Percentiles rank a stretch among this genome's conserved stretches.
These are phyloP conservation scores for Claviceps purpurea DNA, from an alignment of 2,329 filamentous ascomycete species.

Conservation along the genomic window DNA sequence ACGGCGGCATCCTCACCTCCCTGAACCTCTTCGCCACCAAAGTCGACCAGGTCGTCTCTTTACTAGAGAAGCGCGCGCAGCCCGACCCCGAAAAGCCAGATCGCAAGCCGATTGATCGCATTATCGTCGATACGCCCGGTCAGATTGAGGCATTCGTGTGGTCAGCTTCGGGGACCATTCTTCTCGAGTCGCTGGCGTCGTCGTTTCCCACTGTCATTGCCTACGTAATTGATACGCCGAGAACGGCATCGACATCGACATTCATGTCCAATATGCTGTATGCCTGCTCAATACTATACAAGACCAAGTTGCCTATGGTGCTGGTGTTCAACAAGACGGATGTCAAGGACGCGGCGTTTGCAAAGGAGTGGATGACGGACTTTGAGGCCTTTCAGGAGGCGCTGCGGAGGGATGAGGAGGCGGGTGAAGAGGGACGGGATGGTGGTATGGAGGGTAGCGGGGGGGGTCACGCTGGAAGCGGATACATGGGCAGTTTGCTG, in stretches of 20 bases:
- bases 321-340: constrained; percentile 99
- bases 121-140: constrained; percentile 88
- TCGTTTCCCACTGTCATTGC: constrained; percentile 95
- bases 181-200: constrained; percentile 83
- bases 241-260: constrained; percentile 82
- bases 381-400: constrained; percentile 92
- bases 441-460: constrained; percentile 53
- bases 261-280: constrained; percentile 99
- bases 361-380: constrained; percentile 98
- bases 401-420: constrained; percentile 64
- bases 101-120: constrained; percentile 58
- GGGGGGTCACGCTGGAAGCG: constrained; percentile 58
- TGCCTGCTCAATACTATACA: constrained; percentile 96
- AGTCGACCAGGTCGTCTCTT: constrained; percentile 81
- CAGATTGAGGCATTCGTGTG: constrained; percentile 99
- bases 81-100: constrained; percentile 47
- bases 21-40: constrained; percentile 96
- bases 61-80: constrained; percentile 78
- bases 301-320: constrained; percentile 97
- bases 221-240: constrained; percentile 93
- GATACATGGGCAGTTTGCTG: constrained; percentile 90
- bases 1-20: constrained; percentile 90
- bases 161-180: constrained; percentile 88
- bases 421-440: constrained; percentile 59
- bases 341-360: constrained; percentile 79